A percentile compares a stretch with the other conserved stretches of the same genome.
These are phyloP conservation scores for Chlorella sp. DNA, from an alignment of 139 green algal species.

Conservation along the genomic window DNA sequence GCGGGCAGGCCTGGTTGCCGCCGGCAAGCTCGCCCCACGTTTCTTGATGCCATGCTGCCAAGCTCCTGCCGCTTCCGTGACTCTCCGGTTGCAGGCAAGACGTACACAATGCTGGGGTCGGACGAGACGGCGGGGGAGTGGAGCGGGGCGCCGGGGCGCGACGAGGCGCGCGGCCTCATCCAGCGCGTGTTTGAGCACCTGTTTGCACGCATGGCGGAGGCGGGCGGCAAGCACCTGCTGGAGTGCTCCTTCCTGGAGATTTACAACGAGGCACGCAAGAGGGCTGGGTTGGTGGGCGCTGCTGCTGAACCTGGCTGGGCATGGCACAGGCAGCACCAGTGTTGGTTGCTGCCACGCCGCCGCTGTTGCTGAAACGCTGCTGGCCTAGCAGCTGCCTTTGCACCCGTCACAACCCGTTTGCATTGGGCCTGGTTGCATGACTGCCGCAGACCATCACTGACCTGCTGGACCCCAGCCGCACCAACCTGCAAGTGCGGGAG, in stretches of 20 bases:
- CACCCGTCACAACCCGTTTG: no score
- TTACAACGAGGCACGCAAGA: conserved; percentile 85
- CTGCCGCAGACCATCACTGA: conserved; percentile 73
- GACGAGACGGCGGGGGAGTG: not conserved
- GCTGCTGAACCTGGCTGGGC: no score
- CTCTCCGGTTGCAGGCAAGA: conserved; percentile 61
- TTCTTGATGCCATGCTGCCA: no score
- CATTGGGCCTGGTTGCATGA: no score
- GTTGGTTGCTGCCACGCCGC: not conserved
- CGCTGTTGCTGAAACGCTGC: no score
- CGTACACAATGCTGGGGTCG: conserved; percentile 77
- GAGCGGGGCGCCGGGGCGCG: not conserved
- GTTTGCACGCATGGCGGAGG: conserved; percentile 55
- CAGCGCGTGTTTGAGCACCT: conserved; percentile 87
- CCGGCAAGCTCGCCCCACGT: no score
- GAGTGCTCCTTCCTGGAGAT: conserved; percentile 80
- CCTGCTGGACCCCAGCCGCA: conserved; percentile 65
- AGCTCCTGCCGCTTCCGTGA: no score
- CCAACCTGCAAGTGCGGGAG: conserved; percentile 73
- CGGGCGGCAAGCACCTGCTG: conserved; percentile 24
- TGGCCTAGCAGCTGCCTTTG: no score
- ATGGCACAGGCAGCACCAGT: no score
- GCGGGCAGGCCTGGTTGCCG: no score
- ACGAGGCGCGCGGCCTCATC: conserved; percentile 70
- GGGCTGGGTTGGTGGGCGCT: not conserved